A percentile compares a stretch with the other conserved stretches of the same genome.
Conservation (phyloP, 2,329 filamentous ascomycete genomes). For the Cryphonectria naterciae region DNA sequence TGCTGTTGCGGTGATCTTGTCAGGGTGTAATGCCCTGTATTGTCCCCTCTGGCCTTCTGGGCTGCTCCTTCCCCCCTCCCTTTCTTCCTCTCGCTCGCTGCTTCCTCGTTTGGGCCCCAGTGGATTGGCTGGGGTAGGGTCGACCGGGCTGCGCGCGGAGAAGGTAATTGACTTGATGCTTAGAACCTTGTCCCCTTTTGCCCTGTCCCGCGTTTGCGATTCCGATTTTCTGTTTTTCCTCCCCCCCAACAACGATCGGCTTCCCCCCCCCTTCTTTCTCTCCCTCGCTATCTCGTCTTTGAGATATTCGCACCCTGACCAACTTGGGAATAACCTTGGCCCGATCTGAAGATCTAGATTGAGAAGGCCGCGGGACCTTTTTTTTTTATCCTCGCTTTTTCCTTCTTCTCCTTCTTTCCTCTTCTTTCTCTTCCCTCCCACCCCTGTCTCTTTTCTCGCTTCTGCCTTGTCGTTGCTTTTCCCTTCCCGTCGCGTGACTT, state of each 20-base stretch:
- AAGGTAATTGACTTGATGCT: background rate
- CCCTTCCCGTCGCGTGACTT: constrained; percentile 11
- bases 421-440: background rate
- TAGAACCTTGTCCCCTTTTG: background rate
- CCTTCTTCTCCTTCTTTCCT: background rate
- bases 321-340: background rate
- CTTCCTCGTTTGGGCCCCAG: background rate
- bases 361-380: background rate
- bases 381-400: no score
- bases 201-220: background rate
- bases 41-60: no score
- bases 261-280: no score
- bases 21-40: background rate
- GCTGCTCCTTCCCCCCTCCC: background rate
- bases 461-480: background rate
- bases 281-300: background rate
- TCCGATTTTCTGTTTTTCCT: background rate
- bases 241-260: no score
- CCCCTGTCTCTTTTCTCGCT: background rate
- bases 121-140: background rate
- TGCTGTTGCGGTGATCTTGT: background rate
- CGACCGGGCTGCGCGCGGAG: background rate
- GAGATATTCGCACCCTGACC: background rate
- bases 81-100: background rate
- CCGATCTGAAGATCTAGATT: background rate